Conservation (phyloP, 2,329 filamentous ascomycete species). For the Metarhizium anisopliae region DNA sequence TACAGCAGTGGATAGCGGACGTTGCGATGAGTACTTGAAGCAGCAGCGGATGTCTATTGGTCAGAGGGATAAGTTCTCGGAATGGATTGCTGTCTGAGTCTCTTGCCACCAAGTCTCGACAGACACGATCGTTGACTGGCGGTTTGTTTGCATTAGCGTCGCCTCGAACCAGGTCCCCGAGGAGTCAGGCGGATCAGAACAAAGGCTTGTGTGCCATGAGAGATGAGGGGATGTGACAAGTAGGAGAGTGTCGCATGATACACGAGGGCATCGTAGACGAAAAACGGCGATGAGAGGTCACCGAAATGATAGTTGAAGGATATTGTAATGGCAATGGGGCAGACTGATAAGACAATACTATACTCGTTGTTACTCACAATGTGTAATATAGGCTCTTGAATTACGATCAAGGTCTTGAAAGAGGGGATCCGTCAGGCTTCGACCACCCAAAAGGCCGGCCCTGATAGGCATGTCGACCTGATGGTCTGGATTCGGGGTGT, state of each 20-base stretch:
- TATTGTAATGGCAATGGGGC: neutral
- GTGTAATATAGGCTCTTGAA: slow-evolving; percentile 38
- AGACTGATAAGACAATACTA: neutral
- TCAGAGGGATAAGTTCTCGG: slow-evolving; percentile 38
- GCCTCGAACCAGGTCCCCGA: neutral
- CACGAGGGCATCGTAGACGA: neutral
- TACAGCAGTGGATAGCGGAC: slow-evolving; percentile 40
- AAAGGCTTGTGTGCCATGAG: neutral
- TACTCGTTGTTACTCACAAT: slow-evolving; percentile 31
- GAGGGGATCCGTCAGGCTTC: slow-evolving; percentile 41
- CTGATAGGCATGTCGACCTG: neutral
- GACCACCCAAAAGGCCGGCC: neutral
- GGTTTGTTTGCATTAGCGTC: slow-evolving; percentile 15
- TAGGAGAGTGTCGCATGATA: neutral
- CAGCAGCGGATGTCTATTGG: slow-evolving; percentile 34
- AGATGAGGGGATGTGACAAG: neutral
- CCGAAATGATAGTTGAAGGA: neutral
- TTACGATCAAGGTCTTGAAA: slow-evolving; percentile 41
- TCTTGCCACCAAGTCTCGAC: slow-evolving; percentile 43
- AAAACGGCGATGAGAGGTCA: neutral
- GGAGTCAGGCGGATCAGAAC: neutral
- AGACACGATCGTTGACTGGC: slow-evolving; percentile 38
- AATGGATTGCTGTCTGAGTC: slow-evolving; percentile 39
- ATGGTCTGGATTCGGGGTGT: neutral
- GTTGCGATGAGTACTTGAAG: slow-evolving; percentile 39